Evolutionary conservation across 257 asterid genomes (phyloP), one percentile per base, ranked within the genome.

Genomic region (Scutellaria baicalensis): DNA sequence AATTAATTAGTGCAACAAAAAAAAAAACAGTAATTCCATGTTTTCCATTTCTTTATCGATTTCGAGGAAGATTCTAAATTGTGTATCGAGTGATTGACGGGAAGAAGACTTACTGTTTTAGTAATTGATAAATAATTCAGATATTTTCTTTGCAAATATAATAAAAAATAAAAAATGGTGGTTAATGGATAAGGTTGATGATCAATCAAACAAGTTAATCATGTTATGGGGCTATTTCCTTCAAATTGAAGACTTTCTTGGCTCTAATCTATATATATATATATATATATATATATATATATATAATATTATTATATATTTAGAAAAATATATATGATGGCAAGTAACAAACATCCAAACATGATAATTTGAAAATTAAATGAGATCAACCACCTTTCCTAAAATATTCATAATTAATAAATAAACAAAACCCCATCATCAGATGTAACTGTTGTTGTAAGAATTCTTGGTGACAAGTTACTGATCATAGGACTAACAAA

Each of bases 401-500:
- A 9, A 60, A n/a, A 1, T 51, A 1, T 23, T 23, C 1, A 23
- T 23, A 23, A 23, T 1, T 23, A 23, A 23, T 0, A 27, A 27
- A 27, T 27, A 11, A 47, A 42, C 23, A 43, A n/a, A 38, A 39
- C n/a, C 4, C 4, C 40, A 27, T 27, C 5, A 27, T 27, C 33
- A 27, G 33, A 27, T 27, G 4, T 16, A 17, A 50, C 55, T 52
- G 63, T 6, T 52, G 63, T 6, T 12, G 54, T 17, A 13, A 51
- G 59, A 39, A 39, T 65, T 56, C 38, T 55, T 40, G 35, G 66
- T 6, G 76, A 74, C 75, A 31, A 45, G 40, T 35, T 64, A 70
- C 79, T 67, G 66, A 69, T 70, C 80, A 48, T 70, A 38, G 65
- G 68, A 70, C 72, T 39, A 77, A 69, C 76, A 59, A 74, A 78